Evolutionary conservation across 2,329 filamentous ascomycete species (phyloP).

Genomic region (Diaporthe sp.): DNA sequence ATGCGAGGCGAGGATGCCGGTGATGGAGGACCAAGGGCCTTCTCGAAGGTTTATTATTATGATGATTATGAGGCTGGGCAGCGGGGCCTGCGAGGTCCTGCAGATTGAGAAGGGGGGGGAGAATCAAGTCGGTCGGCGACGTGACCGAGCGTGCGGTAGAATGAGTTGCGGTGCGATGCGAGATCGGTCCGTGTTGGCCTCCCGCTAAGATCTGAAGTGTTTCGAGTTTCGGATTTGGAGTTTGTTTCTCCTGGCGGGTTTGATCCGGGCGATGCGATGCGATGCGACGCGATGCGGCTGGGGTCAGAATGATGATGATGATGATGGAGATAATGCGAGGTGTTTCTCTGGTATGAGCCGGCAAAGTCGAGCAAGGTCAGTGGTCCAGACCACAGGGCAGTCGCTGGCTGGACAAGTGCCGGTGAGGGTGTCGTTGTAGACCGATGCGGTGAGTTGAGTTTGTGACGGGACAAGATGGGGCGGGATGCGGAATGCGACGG

Average conservation of each 20-base stretch:
- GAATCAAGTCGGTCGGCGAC: conserved; percentile 3
- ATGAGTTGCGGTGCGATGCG: conserved; percentile 5
- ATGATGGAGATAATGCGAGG: not conserved
- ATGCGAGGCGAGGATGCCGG: too few species aligned
- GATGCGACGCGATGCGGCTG: not conserved
- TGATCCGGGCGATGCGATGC: not conserved
- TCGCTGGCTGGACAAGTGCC: not conserved
- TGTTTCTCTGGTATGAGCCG: too few species aligned
- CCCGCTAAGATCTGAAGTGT: conserved; percentile 25
- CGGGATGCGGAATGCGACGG: conserved; percentile 15
- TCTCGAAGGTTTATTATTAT: conserved; percentile 15
- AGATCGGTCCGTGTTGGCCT: conserved; percentile 13
- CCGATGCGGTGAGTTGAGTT: conserved; percentile 5
- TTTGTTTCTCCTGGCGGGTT: conserved; percentile 2
- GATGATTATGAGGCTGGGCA: conserved; percentile 6
- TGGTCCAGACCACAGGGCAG: not conserved
- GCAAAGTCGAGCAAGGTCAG: not conserved
- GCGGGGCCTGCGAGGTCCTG: conserved; percentile 6
- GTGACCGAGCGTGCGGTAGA: not conserved
- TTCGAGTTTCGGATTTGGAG: conserved; percentile 32
- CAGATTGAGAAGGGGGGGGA: not conserved
- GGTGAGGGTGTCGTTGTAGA: not conserved
- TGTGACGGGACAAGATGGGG: not conserved
- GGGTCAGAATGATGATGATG: not conserved
- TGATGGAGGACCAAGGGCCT: too few species aligned